A percentile compares a stretch with the other conserved stretches of the same genome.
These are phyloP conservation scores for Pythium dissimile DNA, from an alignment of 352 stramenopile species.

Conservation along the genomic window DNA sequence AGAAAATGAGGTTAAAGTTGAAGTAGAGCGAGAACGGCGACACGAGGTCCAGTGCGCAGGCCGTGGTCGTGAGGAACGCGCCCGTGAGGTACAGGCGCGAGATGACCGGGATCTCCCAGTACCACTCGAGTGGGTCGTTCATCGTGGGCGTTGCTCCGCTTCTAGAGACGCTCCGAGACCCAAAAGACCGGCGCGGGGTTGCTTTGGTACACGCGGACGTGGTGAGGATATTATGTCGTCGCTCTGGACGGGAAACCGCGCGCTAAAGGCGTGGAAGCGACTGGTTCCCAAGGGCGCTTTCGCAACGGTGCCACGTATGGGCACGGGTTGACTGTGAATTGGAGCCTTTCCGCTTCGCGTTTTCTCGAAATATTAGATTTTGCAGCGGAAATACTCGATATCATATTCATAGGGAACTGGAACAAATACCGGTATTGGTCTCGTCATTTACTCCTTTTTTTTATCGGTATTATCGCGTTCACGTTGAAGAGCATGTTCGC, in stretches of 20 bases:
- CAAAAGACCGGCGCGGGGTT: not conserved
- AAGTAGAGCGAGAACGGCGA: slow-evolving; percentile 96
- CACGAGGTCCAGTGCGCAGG: slow-evolving; percentile 95
- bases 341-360: not conserved
- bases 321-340: too few species aligned
- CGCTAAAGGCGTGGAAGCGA: not conserved
- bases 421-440: too few species aligned
- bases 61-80: slow-evolving; percentile 96
- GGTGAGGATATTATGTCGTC: not conserved
- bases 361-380: slow-evolving; percentile 13
- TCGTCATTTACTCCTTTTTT: too few species aligned
- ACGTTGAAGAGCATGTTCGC: too few species aligned
- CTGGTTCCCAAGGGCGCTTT: not conserved
- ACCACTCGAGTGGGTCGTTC: slow-evolving; percentile 93
- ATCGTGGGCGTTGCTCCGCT: slow-evolving; percentile 27
- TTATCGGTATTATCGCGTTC: too few species aligned
- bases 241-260: not conserved
- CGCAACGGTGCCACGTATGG: slow-evolving; percentile 7
- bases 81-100: slow-evolving; percentile 97
- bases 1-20: slow-evolving; percentile 96
- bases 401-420: too few species aligned
- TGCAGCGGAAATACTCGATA: too few species aligned
- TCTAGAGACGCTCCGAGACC: not conserved
- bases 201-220: not conserved
- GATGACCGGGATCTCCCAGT: slow-evolving; percentile 98